A percentile compares a stretch with the other conserved stretches of the same genome.
Evolutionary conservation across 1,284 basidiomycete genomes (phyloP).

Genomic region (Tilletia indica): DNA sequence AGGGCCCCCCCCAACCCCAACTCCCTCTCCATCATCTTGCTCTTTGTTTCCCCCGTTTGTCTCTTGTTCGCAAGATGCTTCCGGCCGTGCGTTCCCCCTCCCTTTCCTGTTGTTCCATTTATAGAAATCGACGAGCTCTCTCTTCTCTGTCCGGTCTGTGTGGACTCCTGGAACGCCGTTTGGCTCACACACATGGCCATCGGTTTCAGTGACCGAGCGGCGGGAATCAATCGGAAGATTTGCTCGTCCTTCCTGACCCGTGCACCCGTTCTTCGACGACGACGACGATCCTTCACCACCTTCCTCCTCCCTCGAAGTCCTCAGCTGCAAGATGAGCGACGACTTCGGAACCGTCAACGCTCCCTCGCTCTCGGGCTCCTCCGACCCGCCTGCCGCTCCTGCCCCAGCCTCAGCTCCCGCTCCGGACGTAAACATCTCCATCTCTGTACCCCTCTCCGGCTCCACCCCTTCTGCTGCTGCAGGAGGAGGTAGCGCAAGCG

Average conservation of each 20-base stretch:
- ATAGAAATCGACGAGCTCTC: too few relatives aligned
- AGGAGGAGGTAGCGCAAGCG: too few relatives aligned
- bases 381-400: constrained; percentile 3
- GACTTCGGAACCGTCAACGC: constrained; percentile 22
- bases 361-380: neutral
- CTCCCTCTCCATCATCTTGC: too few relatives aligned
- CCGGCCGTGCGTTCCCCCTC: too few relatives aligned
- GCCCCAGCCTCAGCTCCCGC: constrained; percentile 13
- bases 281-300: neutral
- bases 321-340: constrained; percentile 19
- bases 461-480: neutral
- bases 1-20: too few relatives aligned
- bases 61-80: too few relatives aligned
- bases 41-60: too few relatives aligned
- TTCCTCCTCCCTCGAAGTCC: neutral
- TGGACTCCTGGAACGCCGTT: neutral
- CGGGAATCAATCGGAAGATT: neutral
- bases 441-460: neutral
- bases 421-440: neutral
- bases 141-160: neutral
- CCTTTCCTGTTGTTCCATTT: too few relatives aligned
- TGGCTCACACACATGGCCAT: too few relatives aligned
- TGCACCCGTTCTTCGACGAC: too few relatives aligned
- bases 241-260: neutral
- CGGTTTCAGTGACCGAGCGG: neutral